These are phyloP conservation scores for Biscogniauxia marginata DNA, from an alignment of 2,329 filamentous ascomycete genomes.

Conservation along the genomic window DNA sequence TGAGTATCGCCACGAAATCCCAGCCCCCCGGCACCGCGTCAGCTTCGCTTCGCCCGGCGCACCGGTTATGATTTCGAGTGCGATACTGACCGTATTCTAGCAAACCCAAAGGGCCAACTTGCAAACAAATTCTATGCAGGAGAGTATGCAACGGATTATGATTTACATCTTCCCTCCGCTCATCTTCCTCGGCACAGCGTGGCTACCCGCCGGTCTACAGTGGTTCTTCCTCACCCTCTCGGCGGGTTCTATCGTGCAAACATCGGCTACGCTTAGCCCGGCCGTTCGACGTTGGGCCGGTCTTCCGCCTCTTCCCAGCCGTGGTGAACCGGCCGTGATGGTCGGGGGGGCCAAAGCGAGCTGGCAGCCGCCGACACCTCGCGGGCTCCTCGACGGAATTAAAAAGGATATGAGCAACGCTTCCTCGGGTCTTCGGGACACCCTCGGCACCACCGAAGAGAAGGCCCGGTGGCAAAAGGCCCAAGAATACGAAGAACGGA, in stretches of 20 bases:
- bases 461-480: constrained; percentile 25
- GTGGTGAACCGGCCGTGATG: neutral
- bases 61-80: neutral
- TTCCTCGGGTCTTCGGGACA: constrained; percentile 31
- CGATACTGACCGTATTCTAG: constrained; percentile 12
- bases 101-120: constrained; percentile 22
- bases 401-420: constrained; percentile 13
- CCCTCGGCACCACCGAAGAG: constrained; percentile 21
- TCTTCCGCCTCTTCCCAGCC: constrained; percentile 36
- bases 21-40: no score
- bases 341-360: constrained; percentile 5
- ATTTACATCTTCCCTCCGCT: constrained; percentile 43
- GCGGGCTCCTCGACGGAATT: neutral
- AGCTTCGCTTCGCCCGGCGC: no score
- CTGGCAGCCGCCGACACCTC: constrained; percentile 35
- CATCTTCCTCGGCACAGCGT: constrained; percentile 45
- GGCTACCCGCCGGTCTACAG: constrained; percentile 48
- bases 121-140: constrained; percentile 31
- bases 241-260: constrained; percentile 33
- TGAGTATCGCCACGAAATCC: constrained; percentile 34
- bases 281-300: constrained; percentile 38
- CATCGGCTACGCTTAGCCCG: constrained; percentile 38
- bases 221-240: constrained; percentile 46
- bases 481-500: constrained; percentile 28
- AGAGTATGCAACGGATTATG: constrained; percentile 42